These are phyloP conservation scores for Leucosporidium scottii DNA, from an alignment of 768 basidiomycete genomes.

Conservation along the genomic window DNA sequence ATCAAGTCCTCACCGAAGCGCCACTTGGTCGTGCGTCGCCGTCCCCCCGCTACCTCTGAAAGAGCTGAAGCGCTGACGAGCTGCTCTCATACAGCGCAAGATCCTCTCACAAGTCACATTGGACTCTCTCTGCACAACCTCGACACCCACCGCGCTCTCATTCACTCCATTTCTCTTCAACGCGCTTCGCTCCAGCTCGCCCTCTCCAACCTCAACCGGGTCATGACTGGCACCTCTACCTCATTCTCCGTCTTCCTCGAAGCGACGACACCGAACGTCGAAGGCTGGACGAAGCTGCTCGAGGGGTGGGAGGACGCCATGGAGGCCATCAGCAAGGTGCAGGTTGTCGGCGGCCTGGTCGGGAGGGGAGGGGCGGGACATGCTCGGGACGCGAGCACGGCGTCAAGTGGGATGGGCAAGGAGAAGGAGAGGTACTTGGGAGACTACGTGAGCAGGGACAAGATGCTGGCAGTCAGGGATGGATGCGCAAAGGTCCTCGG, in stretches of 20 bases:
- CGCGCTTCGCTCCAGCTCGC: constrained; percentile 29
- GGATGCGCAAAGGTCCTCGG: constrained; percentile 32
- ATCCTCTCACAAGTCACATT: constrained; percentile 25
- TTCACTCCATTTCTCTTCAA: constrained; percentile 28
- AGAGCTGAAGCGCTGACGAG: not conserved
- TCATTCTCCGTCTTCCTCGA: constrained; percentile 27
- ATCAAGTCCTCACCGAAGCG: constrained; percentile 24
- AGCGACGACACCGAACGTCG: constrained; percentile 17
- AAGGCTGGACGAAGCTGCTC: constrained; percentile 26
- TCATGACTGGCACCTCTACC: constrained; percentile 24
- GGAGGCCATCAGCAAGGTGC: constrained; percentile 30
- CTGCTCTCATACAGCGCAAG: constrained; percentile 4
- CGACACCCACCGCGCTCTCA: constrained; percentile 24
- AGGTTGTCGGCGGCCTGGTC: constrained; percentile 21
- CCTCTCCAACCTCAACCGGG: constrained; percentile 31
- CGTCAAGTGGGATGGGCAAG: not conserved
- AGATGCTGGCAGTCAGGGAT: constrained; percentile 35
- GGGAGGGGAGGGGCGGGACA: not conserved
- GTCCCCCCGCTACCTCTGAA: not conserved
- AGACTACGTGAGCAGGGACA: constrained; percentile 35
- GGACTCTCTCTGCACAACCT: constrained; percentile 29
- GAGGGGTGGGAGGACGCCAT: constrained; percentile 29
- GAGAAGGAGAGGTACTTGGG: constrained; percentile 33
- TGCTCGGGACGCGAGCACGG: constrained; percentile 6
- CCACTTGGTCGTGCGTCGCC: constrained; percentile 21